A percentile compares a stretch with the other conserved stretches of the same genome.
Evolutionary conservation across 140 eudicot genomes (phyloP).

Genomic region (Flaveria floridana): DNA sequence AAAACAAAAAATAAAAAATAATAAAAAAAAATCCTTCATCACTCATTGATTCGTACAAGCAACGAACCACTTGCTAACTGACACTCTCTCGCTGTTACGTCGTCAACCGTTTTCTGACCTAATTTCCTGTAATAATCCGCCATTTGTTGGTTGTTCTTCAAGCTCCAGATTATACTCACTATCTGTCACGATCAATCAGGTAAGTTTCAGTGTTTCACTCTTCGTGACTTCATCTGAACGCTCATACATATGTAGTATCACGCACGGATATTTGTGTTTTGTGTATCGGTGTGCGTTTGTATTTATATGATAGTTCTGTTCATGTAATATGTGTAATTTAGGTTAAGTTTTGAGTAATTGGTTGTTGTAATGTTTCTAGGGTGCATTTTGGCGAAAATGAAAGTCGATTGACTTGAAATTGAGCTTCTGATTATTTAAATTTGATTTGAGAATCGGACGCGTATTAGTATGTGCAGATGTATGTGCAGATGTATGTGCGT

Average conservation of each 20-base stretch:
- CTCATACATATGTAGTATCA: slow-evolving; percentile 4
- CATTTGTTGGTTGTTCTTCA: slow-evolving; percentile 17
- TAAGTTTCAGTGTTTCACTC: slow-evolving; percentile 26
- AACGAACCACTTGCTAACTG: slow-evolving; percentile 3
- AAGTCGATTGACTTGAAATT: background rate
- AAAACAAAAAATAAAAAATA: background rate
- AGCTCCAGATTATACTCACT: slow-evolving; percentile 24
- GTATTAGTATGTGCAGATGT: background rate
- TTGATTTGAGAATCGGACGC: slow-evolving; percentile 2
- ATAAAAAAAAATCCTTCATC: background rate
- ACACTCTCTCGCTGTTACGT: slow-evolving; percentile 37
- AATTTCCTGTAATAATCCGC: background rate
- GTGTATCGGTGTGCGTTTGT: background rate
- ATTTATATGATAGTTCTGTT: background rate
- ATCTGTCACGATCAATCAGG: slow-evolving; percentile 34
- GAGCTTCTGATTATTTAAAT: slow-evolving; percentile 11
- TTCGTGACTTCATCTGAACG: slow-evolving; percentile 10
- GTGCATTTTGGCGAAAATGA: slow-evolving; percentile 19
- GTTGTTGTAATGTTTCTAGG: slow-evolving; percentile 12
- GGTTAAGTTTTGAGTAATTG: slow-evolving; percentile 14
- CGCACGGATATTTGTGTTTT: background rate
- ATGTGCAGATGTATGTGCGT: background rate
- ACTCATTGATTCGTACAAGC: no score
- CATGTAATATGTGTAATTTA: slow-evolving; percentile 23
- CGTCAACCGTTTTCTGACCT: slow-evolving; percentile 40